phyloP scores from a whole-genome alignment of 768 basidiomycete species.

The Kwoniella mangroviensis region DNA sequence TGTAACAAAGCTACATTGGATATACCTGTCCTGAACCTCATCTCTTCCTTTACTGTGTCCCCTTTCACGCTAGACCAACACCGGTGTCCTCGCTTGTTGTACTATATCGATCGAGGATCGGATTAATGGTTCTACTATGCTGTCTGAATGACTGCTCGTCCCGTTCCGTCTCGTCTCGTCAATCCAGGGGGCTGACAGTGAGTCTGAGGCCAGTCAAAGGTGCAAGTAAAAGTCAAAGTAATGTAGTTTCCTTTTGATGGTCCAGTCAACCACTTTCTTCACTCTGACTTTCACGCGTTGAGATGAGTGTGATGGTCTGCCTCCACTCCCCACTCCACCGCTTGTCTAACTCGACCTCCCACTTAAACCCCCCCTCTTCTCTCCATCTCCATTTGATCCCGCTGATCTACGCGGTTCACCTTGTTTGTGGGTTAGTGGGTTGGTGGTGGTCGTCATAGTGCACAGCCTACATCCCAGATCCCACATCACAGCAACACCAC shows the following conservation, averaged over 20 bases:
- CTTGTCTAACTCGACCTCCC: too few relatives aligned
- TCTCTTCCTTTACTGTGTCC: slow-evolving; percentile 26
- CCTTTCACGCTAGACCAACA: too few relatives aligned
- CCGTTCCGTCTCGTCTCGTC: too few relatives aligned
- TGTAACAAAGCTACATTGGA: slow-evolving; percentile 48
- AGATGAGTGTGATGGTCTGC: neutral
- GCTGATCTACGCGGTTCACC: neutral
- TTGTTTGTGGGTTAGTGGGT: neutral
- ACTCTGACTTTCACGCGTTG: slow-evolving; percentile 1
- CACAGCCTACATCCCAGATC: neutral
- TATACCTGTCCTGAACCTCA: slow-evolving; percentile 56
- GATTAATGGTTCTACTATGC: too few relatives aligned
- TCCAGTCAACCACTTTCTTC: too few relatives aligned
- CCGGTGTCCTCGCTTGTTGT: too few relatives aligned
- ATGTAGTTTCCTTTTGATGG: neutral
- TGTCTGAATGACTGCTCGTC: too few relatives aligned
- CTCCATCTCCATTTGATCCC: slow-evolving; percentile 1
- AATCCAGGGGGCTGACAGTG: too few relatives aligned
- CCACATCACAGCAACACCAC: neutral
- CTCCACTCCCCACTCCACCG: neutral
- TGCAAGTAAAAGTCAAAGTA: neutral
- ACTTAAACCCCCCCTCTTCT: neutral
- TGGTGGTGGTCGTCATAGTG: neutral
- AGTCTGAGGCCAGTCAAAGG: neutral
- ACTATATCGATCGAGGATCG: too few relatives aligned